Base-by-base conservation (phyloP, 768 basidiomycete genomes). In the Fomitopsis pulvina region DNA sequence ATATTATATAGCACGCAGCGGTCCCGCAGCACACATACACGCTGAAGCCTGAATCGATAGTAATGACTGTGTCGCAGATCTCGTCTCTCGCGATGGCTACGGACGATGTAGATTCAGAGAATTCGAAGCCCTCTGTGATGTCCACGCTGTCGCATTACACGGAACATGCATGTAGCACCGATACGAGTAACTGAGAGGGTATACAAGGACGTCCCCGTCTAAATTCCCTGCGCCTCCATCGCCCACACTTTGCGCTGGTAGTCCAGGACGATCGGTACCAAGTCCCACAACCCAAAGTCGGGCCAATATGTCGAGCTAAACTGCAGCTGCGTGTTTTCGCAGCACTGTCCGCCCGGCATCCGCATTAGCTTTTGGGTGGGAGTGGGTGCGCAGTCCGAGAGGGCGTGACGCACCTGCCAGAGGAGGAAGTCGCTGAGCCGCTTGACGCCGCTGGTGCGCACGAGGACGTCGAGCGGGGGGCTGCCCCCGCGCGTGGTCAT, bases 261-360 rank as follows among this genome's bases (percentile, higher is more conserved):
- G 46, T 88, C 84, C 38, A 98, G 71, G 18, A 99, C 67, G 45
- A 98, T 82, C 1, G 92, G 91, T 21, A 96, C 65, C 58, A 99
- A 80, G 56, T 98, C 89, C 49, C 79, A 73, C 2, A 97, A 62
- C 4, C 92, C 88, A 60, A 96, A 95, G 48, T 93, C 85, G 0
- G 96, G 96, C 96, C 96, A 99, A 60, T 85, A 92, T 0, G 80
- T 79, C 12, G 80, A 69, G 18, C 82, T 77, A 64, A 96, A 93
- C 60, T 97, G 91, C 8, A 99, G 67, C 57, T 94, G 91, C 0
- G 92, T 91, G 55, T 86, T 65, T 59, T 94, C 84, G 47, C 76
- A 84, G 53, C 83, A 83, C 91, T 96, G 60, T 26, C 18, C 43
- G 25, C 4, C 16, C 21, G 30, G 37, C 52, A 55, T n/a, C 37